phyloP scores from a whole-genome alignment of 169 alveolate genomes.

The Plasmodium cynomolgi region DNA sequence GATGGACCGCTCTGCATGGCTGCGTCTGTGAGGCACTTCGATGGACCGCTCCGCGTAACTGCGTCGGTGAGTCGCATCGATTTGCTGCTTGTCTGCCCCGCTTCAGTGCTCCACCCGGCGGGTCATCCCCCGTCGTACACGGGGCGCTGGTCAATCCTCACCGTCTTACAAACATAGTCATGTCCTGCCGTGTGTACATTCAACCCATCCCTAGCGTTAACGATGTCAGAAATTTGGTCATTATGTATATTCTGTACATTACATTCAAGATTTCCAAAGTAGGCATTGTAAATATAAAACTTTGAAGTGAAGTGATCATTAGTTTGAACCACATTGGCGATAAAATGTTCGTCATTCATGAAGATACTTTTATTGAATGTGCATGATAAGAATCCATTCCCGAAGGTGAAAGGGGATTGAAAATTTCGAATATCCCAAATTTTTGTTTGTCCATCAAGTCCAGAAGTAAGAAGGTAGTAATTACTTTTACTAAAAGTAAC shows the following conservation, averaged over 20 bases:
- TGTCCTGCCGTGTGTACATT: slow-evolving; percentile 55
- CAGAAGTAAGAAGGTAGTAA: slow-evolving; percentile 79
- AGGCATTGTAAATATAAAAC: slow-evolving; percentile 45
- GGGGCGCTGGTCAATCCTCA: slow-evolving; percentile 46
- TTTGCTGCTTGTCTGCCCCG: background rate
- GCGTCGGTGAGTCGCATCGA: background rate
- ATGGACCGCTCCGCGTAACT: no score
- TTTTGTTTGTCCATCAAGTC: slow-evolving; percentile 83
- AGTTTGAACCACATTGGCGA: slow-evolving; percentile 62
- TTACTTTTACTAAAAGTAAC: slow-evolving; percentile 75
- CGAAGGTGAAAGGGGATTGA: slow-evolving; percentile 40
- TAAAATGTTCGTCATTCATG: slow-evolving; percentile 46
- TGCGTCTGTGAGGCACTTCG: background rate
- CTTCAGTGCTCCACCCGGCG: no score
- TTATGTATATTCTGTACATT: slow-evolving; percentile 59
- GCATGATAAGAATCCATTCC: slow-evolving; percentile 58
- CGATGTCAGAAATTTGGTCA: slow-evolving; percentile 37
- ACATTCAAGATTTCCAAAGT: slow-evolving; percentile 54
- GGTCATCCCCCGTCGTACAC: background rate
- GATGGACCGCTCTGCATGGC: background rate
- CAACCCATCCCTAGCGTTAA: slow-evolving; percentile 34
- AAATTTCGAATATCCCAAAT: slow-evolving; percentile 79
- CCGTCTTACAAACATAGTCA: slow-evolving; percentile 43
- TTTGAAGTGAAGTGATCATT: slow-evolving; percentile 23
- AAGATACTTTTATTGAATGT: slow-evolving; percentile 49